Conservation (phyloP, 805 yeast species). For the Pichia rugopelliculosa region DNA sequence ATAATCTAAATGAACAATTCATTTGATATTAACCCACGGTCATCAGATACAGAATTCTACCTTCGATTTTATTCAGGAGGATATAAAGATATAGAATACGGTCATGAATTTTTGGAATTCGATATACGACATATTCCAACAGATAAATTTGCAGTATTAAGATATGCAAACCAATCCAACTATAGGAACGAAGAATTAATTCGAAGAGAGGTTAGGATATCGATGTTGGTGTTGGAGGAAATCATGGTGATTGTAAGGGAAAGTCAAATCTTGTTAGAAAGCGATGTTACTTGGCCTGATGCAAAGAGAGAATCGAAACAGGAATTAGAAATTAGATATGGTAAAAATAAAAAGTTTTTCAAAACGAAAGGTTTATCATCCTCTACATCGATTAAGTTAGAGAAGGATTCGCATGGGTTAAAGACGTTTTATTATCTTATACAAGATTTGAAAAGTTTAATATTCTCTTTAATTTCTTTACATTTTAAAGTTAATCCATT, state of each 20-base stretch:
- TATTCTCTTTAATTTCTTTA: conserved; percentile 32
- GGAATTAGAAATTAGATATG: conserved; percentile 33
- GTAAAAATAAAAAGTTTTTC: conserved; percentile 28
- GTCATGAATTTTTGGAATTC: conserved; percentile 37
- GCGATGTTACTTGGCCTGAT: conserved; percentile 35
- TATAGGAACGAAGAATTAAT: conserved; percentile 37
- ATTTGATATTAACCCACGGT: background rate
- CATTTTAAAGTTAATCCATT: conserved; percentile 8
- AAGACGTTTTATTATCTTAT: conserved; percentile 36
- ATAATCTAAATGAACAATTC: background rate
- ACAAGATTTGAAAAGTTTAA: conserved; percentile 36
- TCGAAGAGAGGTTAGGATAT: conserved; percentile 31
- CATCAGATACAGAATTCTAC: conserved; percentile 21
- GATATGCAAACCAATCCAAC: conserved; percentile 41
- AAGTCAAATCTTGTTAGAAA: conserved; percentile 35
- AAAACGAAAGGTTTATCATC: conserved; percentile 29
- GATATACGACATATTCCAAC: conserved; percentile 14
- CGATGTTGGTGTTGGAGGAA: conserved; percentile 29
- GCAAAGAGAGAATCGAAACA: conserved; percentile 35
- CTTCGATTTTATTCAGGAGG: conserved; percentile 36
- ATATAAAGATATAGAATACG: conserved; percentile 21
- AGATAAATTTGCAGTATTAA: conserved; percentile 12
- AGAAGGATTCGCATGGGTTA: conserved; percentile 36
- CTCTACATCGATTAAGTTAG: background rate
- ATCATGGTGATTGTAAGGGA: conserved; percentile 30